Evolutionary conservation across 2,329 filamentous ascomycete genomes (phyloP).

Genomic region (Penicillium hordei): DNA sequence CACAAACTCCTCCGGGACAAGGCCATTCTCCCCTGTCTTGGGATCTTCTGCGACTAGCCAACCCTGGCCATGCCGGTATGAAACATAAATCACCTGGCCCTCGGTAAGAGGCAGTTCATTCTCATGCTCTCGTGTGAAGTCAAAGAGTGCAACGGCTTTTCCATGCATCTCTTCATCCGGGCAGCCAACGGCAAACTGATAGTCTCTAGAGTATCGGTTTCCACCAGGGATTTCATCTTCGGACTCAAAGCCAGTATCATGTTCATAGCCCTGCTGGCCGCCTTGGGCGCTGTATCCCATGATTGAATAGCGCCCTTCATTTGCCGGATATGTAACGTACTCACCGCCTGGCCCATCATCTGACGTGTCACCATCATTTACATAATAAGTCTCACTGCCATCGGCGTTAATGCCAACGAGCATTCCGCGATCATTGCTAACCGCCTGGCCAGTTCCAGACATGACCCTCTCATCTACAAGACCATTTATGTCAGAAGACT

Average conservation of each 20-base stretch:
- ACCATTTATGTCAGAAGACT: conserved; percentile 54
- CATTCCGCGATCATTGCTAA: conserved; percentile 64
- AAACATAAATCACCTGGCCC: conserved; percentile 94
- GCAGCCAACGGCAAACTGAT: conserved; percentile 91
- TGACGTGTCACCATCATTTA: conserved; percentile 62
- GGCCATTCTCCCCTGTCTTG: conserved; percentile 85
- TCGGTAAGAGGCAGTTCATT: conserved; percentile 92
- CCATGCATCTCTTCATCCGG: conserved; percentile 98
- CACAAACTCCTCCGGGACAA: conserved; percentile 96
- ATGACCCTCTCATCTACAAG: conserved; percentile 36
- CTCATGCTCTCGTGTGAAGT: conserved; percentile 92
- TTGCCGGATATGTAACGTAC: conserved; percentile 73
- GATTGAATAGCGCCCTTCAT: conserved; percentile 60
- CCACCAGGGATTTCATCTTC: conserved; percentile 57
- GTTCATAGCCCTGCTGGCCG: conserved; percentile 38
- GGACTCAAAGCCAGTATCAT: conserved; percentile 37
- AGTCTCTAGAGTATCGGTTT: conserved; percentile 81
- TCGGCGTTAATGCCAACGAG: conserved; percentile 67
- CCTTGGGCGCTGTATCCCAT: conserved; percentile 42
- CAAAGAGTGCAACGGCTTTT: conserved; percentile 91
- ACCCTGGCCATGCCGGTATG: conserved; percentile 91
- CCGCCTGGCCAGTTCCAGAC: conserved; percentile 26
- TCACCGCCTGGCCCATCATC: conserved; percentile 73
- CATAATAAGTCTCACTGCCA: conserved; percentile 72
- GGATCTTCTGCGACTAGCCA: conserved; percentile 98